Percentiles rank a stretch among this genome's conserved stretches.
Conservation (phyloP, 192 early-diverging fungal species). For the Coemansia sp. region DNA sequence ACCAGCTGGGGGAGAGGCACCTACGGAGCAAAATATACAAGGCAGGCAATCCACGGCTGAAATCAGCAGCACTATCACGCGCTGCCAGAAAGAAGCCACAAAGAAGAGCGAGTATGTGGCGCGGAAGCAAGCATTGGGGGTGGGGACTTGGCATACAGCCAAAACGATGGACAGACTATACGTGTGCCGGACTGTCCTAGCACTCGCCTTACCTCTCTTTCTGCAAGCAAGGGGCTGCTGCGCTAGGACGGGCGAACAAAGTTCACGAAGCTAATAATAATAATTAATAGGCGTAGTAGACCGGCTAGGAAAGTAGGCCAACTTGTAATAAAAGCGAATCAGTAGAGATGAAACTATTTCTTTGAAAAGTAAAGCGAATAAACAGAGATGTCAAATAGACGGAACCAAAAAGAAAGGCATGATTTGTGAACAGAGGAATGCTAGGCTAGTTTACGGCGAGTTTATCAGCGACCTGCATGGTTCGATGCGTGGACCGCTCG, state of each 20-base stretch:
- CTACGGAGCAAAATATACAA: neutral
- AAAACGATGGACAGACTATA: neutral
- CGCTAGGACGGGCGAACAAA: neutral
- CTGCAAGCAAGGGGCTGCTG: neutral
- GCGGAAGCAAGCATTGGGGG: too few relatives aligned
- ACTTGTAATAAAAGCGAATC: too few relatives aligned
- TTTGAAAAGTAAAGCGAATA: neutral
- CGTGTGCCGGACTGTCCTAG: neutral
- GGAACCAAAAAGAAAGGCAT: neutral
- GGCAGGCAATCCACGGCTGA: conserved; percentile 4
- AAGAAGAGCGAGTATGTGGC: neutral
- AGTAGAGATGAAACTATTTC: neutral
- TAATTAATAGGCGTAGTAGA: conserved; percentile 5
- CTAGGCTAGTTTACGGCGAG: neutral
- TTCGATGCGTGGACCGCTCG: too few relatives aligned
- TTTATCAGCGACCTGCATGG: too few relatives aligned
- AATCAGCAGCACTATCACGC: neutral
- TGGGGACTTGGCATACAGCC: neutral
- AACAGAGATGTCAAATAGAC: too few relatives aligned
- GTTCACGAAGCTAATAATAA: neutral
- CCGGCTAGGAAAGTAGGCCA: neutral
- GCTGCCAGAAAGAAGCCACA: conserved; percentile 2
- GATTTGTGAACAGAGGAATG: neutral
- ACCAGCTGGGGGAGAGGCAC: neutral
- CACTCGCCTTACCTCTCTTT: neutral